These are phyloP conservation scores for Candida railenensis DNA, from an alignment of 805 yeast genomes.

Conservation along the genomic window DNA sequence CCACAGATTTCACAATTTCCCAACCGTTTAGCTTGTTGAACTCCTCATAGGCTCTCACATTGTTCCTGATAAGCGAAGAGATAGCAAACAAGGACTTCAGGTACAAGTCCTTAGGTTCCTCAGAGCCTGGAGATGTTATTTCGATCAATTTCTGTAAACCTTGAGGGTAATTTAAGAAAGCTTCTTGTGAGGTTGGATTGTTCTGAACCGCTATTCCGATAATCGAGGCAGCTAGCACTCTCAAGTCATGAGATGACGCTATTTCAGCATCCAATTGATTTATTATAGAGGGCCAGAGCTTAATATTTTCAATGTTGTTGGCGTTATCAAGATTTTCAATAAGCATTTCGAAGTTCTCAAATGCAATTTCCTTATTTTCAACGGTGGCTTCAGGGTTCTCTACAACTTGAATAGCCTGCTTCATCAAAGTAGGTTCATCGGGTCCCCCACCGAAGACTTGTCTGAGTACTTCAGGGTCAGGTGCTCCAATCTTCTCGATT, in stretches of 20 bases:
- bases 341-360: slow-evolving; percentile 90
- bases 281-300: slow-evolving; percentile 77
- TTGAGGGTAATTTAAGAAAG: slow-evolving; percentile 50
- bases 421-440: slow-evolving; percentile 90
- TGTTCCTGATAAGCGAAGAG: slow-evolving; percentile 71
- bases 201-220: slow-evolving; percentile 94
- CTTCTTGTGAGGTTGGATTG: slow-evolving; percentile 72
- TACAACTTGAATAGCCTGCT: slow-evolving; percentile 64
- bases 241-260: slow-evolving; percentile 40
- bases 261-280: slow-evolving; percentile 43
- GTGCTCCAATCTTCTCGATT: slow-evolving; percentile 57
- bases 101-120: slow-evolving; percentile 31
- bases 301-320: slow-evolving; percentile 80
- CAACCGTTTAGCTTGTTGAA: slow-evolving; percentile 68
- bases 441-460: slow-evolving; percentile 77
- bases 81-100: slow-evolving; percentile 77
- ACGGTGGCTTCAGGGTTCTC: slow-evolving; percentile 54
- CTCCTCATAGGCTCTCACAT: slow-evolving; percentile 48
- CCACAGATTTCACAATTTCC: slow-evolving; percentile 38
- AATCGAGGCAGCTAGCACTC: slow-evolving; percentile 64
- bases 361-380: slow-evolving; percentile 69
- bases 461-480: slow-evolving; percentile 77
- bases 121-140: slow-evolving; percentile 27
- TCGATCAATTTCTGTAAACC: slow-evolving; percentile 46
- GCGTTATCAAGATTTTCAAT: slow-evolving; percentile 95